Evolutionary conservation across 139 green algal species (phyloP).

Genomic region (Helicosporidium sp.): DNA sequence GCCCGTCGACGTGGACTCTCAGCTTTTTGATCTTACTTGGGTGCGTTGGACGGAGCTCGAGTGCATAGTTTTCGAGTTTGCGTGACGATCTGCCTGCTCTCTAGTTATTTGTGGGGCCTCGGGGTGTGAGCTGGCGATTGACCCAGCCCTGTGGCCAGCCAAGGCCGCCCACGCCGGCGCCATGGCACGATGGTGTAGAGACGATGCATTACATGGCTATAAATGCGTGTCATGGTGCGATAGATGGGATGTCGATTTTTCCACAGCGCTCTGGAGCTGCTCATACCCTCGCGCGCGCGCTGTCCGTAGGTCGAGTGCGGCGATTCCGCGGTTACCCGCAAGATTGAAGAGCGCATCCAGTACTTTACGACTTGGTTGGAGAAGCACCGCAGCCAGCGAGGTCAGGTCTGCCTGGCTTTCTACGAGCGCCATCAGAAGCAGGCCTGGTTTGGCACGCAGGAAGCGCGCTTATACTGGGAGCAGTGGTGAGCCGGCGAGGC

Average conservation of each 20-base stretch:
- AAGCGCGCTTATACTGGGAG: slow-evolving; percentile 74
- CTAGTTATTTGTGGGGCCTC: no score
- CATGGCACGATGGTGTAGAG: no score
- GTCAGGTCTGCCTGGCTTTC: slow-evolving; percentile 45
- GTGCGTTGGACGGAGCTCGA: slow-evolving; percentile 33
- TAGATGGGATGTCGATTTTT: no score
- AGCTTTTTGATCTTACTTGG: slow-evolving; percentile 85
- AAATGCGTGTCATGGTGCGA: no score
- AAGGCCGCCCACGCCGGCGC: no score
- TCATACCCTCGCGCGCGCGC: not conserved
- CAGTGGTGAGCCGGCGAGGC: slow-evolving; percentile 37
- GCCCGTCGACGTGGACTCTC: slow-evolving; percentile 60
- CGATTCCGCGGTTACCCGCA: slow-evolving; percentile 34
- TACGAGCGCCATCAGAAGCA: slow-evolving; percentile 55
- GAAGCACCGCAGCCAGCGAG: slow-evolving; percentile 21
- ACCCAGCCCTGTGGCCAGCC: no score
- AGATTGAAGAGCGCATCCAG: slow-evolving; percentile 48
- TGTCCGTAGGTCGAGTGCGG: slow-evolving; percentile 50
- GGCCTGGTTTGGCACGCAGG: slow-evolving; percentile 34
- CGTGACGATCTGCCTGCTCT: no score
- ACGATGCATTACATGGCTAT: no score
- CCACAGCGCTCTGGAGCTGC: not conserved
- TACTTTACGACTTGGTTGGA: slow-evolving; percentile 38
- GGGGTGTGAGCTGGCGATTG: no score
- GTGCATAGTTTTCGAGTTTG: no score